phyloP scores from a whole-genome alignment of 768 basidiomycete genomes.

The Leccinum subgranulosum region DNA sequence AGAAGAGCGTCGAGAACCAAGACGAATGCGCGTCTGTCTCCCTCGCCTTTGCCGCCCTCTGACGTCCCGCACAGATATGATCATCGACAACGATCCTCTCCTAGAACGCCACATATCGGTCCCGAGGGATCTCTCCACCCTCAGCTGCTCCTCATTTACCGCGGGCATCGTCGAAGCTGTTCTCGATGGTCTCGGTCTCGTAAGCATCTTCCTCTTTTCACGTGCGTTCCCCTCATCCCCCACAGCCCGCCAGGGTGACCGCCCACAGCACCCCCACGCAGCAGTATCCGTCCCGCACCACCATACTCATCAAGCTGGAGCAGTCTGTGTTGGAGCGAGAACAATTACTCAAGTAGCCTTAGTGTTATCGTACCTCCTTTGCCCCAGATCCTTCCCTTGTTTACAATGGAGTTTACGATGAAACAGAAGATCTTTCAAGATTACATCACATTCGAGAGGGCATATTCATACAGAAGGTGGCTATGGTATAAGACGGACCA shows the following conservation, averaged over 20 bases:
- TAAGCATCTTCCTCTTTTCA: constrained; percentile 41
- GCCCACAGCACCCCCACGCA: constrained; percentile 89
- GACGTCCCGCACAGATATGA: constrained; percentile 69
- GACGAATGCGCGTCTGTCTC: constrained; percentile 75
- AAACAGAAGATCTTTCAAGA: not conserved
- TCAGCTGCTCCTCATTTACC: constrained; percentile 96
- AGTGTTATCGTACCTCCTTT: not conserved
- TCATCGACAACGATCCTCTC: constrained; percentile 93
- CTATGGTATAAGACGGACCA: too few species aligned
- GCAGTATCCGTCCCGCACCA: constrained; percentile 79
- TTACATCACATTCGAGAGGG: too few species aligned
- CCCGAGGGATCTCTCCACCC: constrained; percentile 88
- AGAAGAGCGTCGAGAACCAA: constrained; percentile 93
- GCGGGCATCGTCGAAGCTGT: constrained; percentile 98
- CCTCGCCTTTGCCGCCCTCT: not conserved
- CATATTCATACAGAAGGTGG: too few species aligned
- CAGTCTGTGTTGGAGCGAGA: constrained; percentile 91
- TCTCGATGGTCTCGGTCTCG: constrained; percentile 90
- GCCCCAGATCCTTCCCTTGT: not conserved
- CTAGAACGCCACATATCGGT: constrained; percentile 91
- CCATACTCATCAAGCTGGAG: constrained; percentile 97
- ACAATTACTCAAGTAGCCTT: constrained; percentile 35
- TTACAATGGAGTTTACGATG: not conserved
- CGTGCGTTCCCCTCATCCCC: constrained; percentile 9
- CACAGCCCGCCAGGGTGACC: constrained; percentile 92